These are phyloP conservation scores for Avena insularis DNA, from an alignment of 176 grass and related monocot genomes.

Conservation along the genomic window DNA sequence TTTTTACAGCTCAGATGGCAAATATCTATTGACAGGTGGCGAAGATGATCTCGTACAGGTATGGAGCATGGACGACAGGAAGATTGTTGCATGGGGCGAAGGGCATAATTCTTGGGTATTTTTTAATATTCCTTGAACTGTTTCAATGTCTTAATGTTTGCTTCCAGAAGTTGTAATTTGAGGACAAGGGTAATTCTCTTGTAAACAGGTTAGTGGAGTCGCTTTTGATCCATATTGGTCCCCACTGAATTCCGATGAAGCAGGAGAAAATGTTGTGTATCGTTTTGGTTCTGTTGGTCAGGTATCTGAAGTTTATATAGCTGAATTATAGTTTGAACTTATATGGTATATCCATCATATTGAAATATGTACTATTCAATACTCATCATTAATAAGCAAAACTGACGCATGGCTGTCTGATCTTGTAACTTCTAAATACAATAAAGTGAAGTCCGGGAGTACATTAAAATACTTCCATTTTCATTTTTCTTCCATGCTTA, in stretches of 20 bases:
- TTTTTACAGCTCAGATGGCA: conserved; percentile 76
- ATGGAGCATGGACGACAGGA: conserved; percentile 91
- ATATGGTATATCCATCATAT: conserved; percentile 10
- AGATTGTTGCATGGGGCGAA: conserved; percentile 95
- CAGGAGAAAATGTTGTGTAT: conserved; percentile 81
- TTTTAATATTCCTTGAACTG: conserved; percentile 28
- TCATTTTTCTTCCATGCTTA: background rate
- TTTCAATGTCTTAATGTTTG: conserved; percentile 17
- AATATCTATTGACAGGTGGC: conserved; percentile 92
- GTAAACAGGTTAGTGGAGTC: conserved; percentile 88
- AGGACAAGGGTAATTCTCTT: conserved; percentile 19
- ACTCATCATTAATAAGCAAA: background rate
- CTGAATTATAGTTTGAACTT: conserved; percentile 25
- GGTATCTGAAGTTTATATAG: conserved; percentile 53
- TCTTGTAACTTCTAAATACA: background rate
- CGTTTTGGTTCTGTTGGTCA: conserved; percentile 98
- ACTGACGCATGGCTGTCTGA: background rate
- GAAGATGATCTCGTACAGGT: conserved; percentile 99
- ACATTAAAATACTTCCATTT: background rate
- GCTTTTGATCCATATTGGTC: conserved; percentile 98
- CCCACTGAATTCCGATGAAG: conserved; percentile 80
- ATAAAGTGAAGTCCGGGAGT: background rate
- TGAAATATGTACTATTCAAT: conserved; percentile 7
- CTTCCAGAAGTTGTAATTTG: conserved; percentile 26
- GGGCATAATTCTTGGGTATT: conserved; percentile 99